Evolutionary conservation across 225 moss, liverwort and hornwort genomes (phyloP), one percentile per base, ranked within the genome.

Genomic region (Ulota crispa): DNA sequence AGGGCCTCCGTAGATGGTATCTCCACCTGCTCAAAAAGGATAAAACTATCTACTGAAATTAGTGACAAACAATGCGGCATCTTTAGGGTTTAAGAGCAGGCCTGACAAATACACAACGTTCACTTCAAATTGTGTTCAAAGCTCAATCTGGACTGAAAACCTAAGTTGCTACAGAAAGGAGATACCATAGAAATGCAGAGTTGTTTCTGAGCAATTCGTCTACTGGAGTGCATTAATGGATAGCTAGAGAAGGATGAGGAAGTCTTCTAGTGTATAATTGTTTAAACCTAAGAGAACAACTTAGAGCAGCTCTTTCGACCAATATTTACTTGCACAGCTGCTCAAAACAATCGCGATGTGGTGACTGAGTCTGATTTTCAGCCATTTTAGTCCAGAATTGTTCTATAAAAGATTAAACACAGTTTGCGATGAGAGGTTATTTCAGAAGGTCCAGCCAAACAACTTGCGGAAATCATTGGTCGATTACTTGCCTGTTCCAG

Each of bases 1-100:
- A 19, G 96, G 96, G 26, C 86, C 94, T 14, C 94, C 96, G 76
- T 99, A 99, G 39, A 99, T 94, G 23, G 94, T 96, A 75, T 99
- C 96, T 72, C 99, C 96, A 78, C 99, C 99, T 91, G 85, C 74
- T 72, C 84, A 66, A 59, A 78, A 53, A 75, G 27, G 28, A 15
- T 16, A 61, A 26, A 43, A 64, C 30, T 47, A 64, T 34, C 43
- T 43, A 14, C 12, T 32, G 56, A 64, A 57, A 47, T 37, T 3
- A 45, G 27, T 23, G 21, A 57, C 23, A 72, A 60, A 23, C 64
- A 27, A 23, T 12, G 37, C 14, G 30, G 37, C 32, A 77, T 13
- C 61, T 26, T 28, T 19, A 61, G 32, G 41, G 55, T 16, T 76
- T 26, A 3, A 19, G 47, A 76, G 18, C 32, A 72, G 24, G 57